Evolutionary conservation across 768 basidiomycete species (phyloP).

Genomic region (Tulasnella sp.): DNA sequence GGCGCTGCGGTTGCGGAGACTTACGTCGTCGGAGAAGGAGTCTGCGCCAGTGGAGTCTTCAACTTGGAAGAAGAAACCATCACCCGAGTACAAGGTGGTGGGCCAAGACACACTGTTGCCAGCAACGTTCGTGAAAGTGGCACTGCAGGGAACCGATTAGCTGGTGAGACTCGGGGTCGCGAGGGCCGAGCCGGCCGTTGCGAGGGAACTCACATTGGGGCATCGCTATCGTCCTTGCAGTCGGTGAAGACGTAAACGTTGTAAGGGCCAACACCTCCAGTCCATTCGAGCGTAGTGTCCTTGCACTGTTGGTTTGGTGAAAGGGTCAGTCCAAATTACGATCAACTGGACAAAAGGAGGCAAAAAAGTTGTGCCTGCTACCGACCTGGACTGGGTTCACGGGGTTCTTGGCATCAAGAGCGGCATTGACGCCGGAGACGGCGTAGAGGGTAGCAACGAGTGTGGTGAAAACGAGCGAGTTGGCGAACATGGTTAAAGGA

Average conservation of each 20-base stretch:
- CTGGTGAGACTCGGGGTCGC: background rate
- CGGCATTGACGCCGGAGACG: constrained; percentile 21
- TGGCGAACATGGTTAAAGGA: constrained; percentile 59
- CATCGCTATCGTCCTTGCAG: constrained; percentile 13
- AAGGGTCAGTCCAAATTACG: background rate
- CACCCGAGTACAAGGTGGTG: background rate
- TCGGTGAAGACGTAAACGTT: constrained; percentile 22
- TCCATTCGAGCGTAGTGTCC: background rate
- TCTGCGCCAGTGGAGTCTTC: background rate
- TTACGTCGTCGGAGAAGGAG: constrained; percentile 20
- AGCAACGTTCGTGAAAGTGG: background rate
- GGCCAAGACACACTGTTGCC: constrained; percentile 12
- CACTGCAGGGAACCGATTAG: background rate
- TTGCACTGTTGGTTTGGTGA: background rate
- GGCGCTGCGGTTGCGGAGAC: background rate
- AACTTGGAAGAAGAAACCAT: background rate
- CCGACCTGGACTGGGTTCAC: constrained; percentile 14
- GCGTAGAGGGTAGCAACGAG: constrained; percentile 56
- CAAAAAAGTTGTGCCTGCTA: background rate
- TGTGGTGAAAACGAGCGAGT: constrained; percentile 66
- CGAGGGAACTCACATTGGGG: constrained; percentile 20
- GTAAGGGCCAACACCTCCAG: background rate
- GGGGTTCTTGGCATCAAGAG: background rate
- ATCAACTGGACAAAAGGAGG: background rate
- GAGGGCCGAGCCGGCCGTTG: background rate